These are phyloP conservation scores for Phytopythium helicoides DNA, from an alignment of 352 stramenopile species.

Conservation along the genomic window DNA sequence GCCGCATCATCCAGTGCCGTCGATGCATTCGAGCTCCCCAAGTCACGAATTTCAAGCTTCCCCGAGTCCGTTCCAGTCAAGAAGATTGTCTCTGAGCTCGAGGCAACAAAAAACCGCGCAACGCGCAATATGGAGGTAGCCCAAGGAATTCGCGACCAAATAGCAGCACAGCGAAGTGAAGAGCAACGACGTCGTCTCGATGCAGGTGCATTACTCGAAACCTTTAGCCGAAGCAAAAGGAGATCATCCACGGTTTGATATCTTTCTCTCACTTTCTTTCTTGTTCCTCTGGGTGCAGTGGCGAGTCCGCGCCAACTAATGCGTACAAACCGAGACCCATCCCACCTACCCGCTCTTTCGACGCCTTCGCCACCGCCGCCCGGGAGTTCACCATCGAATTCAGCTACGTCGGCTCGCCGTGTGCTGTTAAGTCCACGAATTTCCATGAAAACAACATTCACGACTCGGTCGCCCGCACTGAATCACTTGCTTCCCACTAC, in stretches of 20 bases:
- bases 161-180: conserved; percentile 36
- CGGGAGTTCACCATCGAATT: background rate
- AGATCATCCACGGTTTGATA: too few species aligned
- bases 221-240: too few species aligned
- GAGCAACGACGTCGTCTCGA: conserved; percentile 39
- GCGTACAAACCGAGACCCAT: conserved; percentile 15
- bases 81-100: conserved; percentile 64
- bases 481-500: conserved; percentile 62
- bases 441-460: conserved; percentile 61
- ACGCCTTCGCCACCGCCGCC: background rate
- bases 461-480: conserved; percentile 54
- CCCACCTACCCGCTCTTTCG: background rate
- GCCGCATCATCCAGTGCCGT: background rate
- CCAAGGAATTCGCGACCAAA: conserved; percentile 59
- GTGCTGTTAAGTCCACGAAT: conserved; percentile 36
- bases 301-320: conserved; percentile 31
- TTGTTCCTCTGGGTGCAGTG: background rate
- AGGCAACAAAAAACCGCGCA: conserved; percentile 58
- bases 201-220: conserved; percentile 22
- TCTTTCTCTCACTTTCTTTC: too few species aligned
- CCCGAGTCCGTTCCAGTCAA: conserved; percentile 54
- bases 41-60: conserved; percentile 56
- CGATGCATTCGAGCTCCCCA: conserved; percentile 41
- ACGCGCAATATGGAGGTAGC: conserved; percentile 63
- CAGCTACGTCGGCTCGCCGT: conserved; percentile 6